These are phyloP conservation scores for Globisporangium mamillatum DNA, from an alignment of 352 stramenopile species.

Conservation along the genomic window DNA sequence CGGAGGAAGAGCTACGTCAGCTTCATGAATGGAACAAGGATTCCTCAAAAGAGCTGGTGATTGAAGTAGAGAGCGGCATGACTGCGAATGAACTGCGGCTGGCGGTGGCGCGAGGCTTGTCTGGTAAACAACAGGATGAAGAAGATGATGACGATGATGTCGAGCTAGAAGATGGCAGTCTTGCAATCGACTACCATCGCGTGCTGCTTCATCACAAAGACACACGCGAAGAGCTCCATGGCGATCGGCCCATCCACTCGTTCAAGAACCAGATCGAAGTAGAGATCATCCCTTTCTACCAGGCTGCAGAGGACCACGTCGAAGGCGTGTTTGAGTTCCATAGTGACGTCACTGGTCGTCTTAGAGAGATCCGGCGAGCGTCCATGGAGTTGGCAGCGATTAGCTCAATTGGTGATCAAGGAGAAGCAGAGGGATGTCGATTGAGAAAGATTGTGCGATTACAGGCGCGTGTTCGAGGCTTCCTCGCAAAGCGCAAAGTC, in stretches of 20 bases:
- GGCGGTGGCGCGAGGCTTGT: constrained; percentile 40
- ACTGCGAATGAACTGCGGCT: constrained; percentile 59
- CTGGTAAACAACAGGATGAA: background rate
- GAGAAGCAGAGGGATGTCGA: background rate
- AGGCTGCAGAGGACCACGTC: constrained; percentile 29
- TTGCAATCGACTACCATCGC: constrained; percentile 34
- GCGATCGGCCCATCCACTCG: constrained; percentile 23
- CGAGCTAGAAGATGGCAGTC: background rate
- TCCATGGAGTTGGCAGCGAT: constrained; percentile 13
- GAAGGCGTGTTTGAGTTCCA: constrained; percentile 36
- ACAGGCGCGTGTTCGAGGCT: constrained; percentile 43
- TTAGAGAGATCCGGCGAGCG: constrained; percentile 32
- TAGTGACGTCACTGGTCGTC: constrained; percentile 22
- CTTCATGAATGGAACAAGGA: constrained; percentile 12
- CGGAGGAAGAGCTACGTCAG: constrained; percentile 24
- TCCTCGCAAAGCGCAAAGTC: constrained; percentile 38
- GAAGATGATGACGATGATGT: background rate
- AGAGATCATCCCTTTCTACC: constrained; percentile 36
- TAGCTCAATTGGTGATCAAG: background rate
- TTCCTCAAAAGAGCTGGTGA: constrained; percentile 18
- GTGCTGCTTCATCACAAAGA: constrained; percentile 31
- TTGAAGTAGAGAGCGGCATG: constrained; percentile 47
- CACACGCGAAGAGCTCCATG: constrained; percentile 27
- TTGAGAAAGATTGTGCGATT: constrained; percentile 30
- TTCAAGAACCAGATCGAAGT: constrained; percentile 33